Percentiles rank a stretch among this genome's conserved stretches.
These are phyloP conservation scores for Ophiocordyceps unilateralis DNA, from an alignment of 2,329 filamentous ascomycete genomes.

Conservation along the genomic window DNA sequence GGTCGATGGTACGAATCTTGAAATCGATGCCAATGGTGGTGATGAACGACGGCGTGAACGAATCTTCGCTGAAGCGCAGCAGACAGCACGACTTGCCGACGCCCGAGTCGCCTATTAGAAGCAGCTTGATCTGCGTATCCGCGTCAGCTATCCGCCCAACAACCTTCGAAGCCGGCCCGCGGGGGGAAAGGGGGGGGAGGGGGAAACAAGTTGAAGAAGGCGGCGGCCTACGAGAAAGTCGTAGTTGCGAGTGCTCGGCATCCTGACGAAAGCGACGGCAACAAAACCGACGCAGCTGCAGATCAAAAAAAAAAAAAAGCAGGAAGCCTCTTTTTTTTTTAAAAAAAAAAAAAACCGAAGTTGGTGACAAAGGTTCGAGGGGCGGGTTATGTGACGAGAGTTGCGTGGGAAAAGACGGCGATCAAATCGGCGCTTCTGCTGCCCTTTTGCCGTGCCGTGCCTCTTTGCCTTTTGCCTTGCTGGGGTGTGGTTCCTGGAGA, in stretches of 20 bases:
- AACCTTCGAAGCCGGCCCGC: not conserved
- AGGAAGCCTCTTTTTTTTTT: too few relatives aligned
- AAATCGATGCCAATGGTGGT: slow-evolving; percentile 99
- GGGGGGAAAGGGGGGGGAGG: not conserved
- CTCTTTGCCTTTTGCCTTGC: not conserved
- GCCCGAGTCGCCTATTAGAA: slow-evolving; percentile 91
- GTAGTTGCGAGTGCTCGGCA: slow-evolving; percentile 98
- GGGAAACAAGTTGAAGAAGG: not conserved
- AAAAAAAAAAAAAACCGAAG: too few relatives aligned
- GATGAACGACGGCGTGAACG: slow-evolving; percentile 94
- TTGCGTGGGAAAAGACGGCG: too few relatives aligned
- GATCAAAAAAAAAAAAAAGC: too few relatives aligned
- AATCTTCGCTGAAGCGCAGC: slow-evolving; percentile 92
- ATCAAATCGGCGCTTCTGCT: too few relatives aligned
- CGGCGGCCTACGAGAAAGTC: slow-evolving; percentile 70
- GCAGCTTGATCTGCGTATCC: slow-evolving; percentile 68
- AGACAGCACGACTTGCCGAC: slow-evolving; percentile 96
- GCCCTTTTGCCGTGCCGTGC: not conserved
- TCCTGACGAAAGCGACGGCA: slow-evolving; percentile 24
- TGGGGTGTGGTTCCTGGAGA: not conserved
- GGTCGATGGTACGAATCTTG: slow-evolving; percentile 97
- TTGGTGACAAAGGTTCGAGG: too few relatives aligned
- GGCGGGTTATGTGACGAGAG: too few relatives aligned
- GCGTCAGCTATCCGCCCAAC: not conserved
- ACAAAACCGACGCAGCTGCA: too few relatives aligned